Base-by-base conservation (phyloP, 2,329 filamentous ascomycete species). In the Pyrenophora teres region DNA sequence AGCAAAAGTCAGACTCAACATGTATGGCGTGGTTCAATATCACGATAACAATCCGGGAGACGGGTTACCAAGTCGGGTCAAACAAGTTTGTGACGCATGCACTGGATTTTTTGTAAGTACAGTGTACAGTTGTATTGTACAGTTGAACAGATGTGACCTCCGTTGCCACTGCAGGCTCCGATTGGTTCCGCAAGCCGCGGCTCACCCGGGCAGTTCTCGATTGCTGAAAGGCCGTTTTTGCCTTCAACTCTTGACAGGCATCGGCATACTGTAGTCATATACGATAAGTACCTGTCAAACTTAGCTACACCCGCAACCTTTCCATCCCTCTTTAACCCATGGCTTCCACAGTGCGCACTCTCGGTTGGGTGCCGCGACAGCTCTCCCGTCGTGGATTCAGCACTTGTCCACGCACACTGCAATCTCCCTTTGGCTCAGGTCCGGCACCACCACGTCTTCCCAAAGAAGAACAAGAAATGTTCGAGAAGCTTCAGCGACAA, bases 401-500 rank as follows among this genome's bases (percentile, higher is more conserved):
- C 59, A 62, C 46, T 7, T 51, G 53, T 6, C 25, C 52, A 3
- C 59, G 41, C 54, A 3, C 42, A 32, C 57, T 59, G 0, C 32
- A 51, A 40, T 52, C 62, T 16, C 52, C 64, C 2, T 74, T 74
- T 56, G 51, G 52, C 35, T 42, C 77, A 15, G 79, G 79, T 10
- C 90, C 93, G 19, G 77, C 90, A 6, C 94, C 94, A 13, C 92
- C 91, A 0, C 89, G 91, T 41, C 89, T 97, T 9, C 91, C 93
- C 6, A 86, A 91, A 65, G 86, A 90, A 74, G 87, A 96, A 64
- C 92, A 97, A 78, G 90, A 92, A 71, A 84, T 95, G 60, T 96
- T 94, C 73, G 92, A 97, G 76, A 83, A 86, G 36, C 87, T 97
- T 3, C 92, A 97, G 71, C 84, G 84, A 63, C 80, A 81, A 70